Base-by-base conservation (phyloP, 257 asterid genomes). In the Thymus quinquecostatus region DNA sequence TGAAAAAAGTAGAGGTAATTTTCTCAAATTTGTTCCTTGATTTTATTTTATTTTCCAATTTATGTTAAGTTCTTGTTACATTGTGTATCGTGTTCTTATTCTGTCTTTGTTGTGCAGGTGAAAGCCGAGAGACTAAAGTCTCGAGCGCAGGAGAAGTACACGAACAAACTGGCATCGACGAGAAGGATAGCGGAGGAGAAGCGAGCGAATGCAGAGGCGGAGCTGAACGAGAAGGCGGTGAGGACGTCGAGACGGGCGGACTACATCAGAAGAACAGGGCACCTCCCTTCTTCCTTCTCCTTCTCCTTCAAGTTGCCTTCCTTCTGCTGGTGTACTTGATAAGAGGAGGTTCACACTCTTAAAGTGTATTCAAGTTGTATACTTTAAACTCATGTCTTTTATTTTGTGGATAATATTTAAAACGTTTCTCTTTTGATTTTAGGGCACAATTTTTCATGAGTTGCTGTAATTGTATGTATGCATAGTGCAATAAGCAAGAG, bases 151-250 rank as follows among this genome's bases (percentile, higher is more conserved):
- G 97, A 91, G 79, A 87, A 81, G 79, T 82, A 80, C 76, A 77
- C 81, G 6, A 91, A 89, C 75, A 91, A 87, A 60, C 79, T 91
- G 47, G 90, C 96, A 2, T 74, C 95, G 10, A 85, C 87, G 1
- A 80, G 88, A 66, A 84, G 97, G 74, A 87, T 86, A 67, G 96
- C 97, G 1, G 97, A 91, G 83, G 97, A 89, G 69, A 84, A 84
- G 71, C 81, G 92, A 0, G 86, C 91, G 6, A 89, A 87, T 61
- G 97, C 96, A 2, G 97, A 89, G 61, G 88, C 95, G 10, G 81
- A 91, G 60, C 82, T 89, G 27, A 91, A 84, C 43, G 92, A 87
- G 60, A 89, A 86, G 53, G 92, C 91, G 0, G 82, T 86, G 27
- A 82, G 78, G 83, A 87, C 92, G 10, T 88, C 92, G 1, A 91